Conservation (phyloP, 2,329 filamentous ascomycete genomes). For the Phialophora tarda region DNA sequence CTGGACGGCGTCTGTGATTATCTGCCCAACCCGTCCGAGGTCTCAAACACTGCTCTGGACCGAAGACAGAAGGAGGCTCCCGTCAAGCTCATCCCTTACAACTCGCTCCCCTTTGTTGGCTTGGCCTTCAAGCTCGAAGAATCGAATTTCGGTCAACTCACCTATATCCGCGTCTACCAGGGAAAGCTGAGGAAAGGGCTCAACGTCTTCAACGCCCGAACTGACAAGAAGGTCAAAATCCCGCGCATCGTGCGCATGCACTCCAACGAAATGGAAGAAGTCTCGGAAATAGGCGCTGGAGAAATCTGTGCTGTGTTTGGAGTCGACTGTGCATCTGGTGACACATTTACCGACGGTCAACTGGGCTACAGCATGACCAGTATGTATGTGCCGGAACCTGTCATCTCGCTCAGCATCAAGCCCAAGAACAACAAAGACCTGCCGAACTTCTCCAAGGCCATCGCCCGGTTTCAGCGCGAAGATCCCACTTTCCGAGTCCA, state of each 20-base stretch:
- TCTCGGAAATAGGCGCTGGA: constrained; percentile 87
- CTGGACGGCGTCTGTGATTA: constrained; percentile 96
- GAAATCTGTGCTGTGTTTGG: constrained; percentile 99
- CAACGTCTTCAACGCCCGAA: constrained; percentile 91
- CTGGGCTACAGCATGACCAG: constrained; percentile 95
- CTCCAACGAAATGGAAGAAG: constrained; percentile 99
- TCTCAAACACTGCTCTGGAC: constrained; percentile 88
- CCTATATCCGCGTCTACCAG: constrained; percentile 98
- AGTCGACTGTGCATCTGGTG: constrained; percentile 94
- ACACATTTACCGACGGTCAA: constrained; percentile 94
- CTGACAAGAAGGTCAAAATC: constrained; percentile 93
- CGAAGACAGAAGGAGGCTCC: constrained; percentile 75
- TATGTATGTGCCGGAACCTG: constrained; percentile 95
- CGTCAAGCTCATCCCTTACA: constrained; percentile 90
- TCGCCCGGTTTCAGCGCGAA: constrained; percentile 97
- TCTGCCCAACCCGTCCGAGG: constrained; percentile 87
- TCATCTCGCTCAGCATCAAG: constrained; percentile 97
- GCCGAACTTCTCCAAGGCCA: constrained; percentile 96
- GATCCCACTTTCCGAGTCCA: constrained; percentile 96
- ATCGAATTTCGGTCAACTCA: constrained; percentile 97
- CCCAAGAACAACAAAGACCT: constrained; percentile 92
- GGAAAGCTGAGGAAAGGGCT: constrained; percentile 85
- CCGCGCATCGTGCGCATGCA: constrained; percentile 99
- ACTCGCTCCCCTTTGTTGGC: constrained; percentile 90
- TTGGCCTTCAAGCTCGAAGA: constrained; percentile 99